Conservation (phyloP, 2,329 filamentous ascomycete species). For the Hypoxylon sp. region DNA sequence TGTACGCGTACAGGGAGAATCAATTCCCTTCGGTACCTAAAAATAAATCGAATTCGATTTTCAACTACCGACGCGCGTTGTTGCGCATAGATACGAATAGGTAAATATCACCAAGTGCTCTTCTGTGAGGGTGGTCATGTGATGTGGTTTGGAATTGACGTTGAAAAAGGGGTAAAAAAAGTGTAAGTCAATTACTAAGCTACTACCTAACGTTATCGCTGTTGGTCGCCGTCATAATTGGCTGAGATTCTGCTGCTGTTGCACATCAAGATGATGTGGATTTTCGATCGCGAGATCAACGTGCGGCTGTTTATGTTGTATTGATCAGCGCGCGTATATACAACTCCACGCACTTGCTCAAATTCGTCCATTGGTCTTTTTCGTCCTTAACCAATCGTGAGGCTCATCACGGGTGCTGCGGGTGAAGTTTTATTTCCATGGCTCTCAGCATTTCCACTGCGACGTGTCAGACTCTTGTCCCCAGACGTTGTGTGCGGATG, state of each 20-base stretch:
- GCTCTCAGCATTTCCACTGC: slow-evolving; percentile 23
- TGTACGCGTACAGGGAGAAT: slow-evolving; percentile 3
- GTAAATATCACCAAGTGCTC: not conserved
- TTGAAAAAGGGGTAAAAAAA: not conserved
- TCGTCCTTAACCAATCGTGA: slow-evolving; percentile 25
- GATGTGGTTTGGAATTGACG: not conserved
- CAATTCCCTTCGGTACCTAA: not conserved
- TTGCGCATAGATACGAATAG: not conserved
- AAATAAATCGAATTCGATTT: not conserved
- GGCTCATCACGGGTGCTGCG: slow-evolving; percentile 29
- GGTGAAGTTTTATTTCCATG: slow-evolving; percentile 19
- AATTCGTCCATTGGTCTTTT: not conserved
- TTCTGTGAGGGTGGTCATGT: not conserved
- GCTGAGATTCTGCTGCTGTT: not conserved
- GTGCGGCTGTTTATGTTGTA: not conserved
- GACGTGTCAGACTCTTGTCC: slow-evolving; percentile 40
- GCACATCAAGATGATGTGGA: not conserved
- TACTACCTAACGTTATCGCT: not conserved
- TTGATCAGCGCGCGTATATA: not conserved
- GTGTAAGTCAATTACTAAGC: not conserved
- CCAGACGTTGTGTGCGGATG: slow-evolving; percentile 30
- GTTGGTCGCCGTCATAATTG: not conserved
- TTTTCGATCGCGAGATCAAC: slow-evolving; percentile 1
- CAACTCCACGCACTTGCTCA: not conserved
- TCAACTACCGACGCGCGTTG: not conserved